phyloP scores from a whole-genome alignment of 345 rosid genomes.

The Camelina laxa region DNA sequence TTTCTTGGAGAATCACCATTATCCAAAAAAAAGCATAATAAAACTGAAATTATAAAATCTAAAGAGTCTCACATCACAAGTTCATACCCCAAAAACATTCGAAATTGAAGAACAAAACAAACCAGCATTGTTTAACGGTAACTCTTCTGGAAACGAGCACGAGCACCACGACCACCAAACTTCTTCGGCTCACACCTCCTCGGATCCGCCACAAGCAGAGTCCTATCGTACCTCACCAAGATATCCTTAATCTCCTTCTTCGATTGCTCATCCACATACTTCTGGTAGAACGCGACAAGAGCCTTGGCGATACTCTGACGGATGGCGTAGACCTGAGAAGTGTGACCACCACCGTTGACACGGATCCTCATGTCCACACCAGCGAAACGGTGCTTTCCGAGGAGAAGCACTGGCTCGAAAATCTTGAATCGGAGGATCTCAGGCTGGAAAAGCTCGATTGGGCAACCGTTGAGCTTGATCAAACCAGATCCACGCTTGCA shows the following conservation, averaged over 20 bases:
- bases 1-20: slow-evolving; percentile 7
- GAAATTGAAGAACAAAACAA: slow-evolving; percentile 26
- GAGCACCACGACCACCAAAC: slow-evolving; percentile 95
- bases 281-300: slow-evolving; percentile 82
- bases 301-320: slow-evolving; percentile 94
- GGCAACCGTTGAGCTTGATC: slow-evolving; percentile 81
- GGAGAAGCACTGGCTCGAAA: slow-evolving; percentile 72
- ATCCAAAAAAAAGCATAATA: slow-evolving; percentile 23
- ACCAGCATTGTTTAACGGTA: slow-evolving; percentile 64
- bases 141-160: slow-evolving; percentile 95
- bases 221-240: slow-evolving; percentile 79
- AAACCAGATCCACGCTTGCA: slow-evolving; percentile 79
- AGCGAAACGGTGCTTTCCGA: slow-evolving; percentile 77
- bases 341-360: slow-evolving; percentile 89
- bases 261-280: slow-evolving; percentile 84
- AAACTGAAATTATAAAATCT: slow-evolving; percentile 16
- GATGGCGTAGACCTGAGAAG: slow-evolving; percentile 90
- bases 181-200: slow-evolving; percentile 97
- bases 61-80: slow-evolving; percentile 39
- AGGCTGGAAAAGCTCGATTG: slow-evolving; percentile 76
- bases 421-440: slow-evolving; percentile 87
- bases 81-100: slow-evolving; percentile 23
- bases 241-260: slow-evolving; percentile 94
- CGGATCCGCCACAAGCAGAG: slow-evolving; percentile 88
- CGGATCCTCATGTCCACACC: slow-evolving; percentile 88